Evolutionary conservation across 2,329 filamentous ascomycete species (phyloP).

Genomic region (Fusarium papillatum): DNA sequence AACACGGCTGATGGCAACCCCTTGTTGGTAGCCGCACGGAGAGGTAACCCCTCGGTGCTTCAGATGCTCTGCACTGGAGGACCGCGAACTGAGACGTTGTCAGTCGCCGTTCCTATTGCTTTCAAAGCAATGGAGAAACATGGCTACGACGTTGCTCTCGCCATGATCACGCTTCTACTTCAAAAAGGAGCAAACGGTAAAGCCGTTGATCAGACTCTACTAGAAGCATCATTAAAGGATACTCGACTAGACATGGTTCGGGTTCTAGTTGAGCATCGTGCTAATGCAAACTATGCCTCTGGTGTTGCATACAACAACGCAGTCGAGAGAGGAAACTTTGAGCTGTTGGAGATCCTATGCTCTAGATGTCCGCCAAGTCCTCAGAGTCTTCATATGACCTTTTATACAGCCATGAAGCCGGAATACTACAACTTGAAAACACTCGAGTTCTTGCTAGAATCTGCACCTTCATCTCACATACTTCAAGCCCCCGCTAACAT

Average conservation of each 20-base stretch:
- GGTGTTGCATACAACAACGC: neutral
- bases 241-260: neutral
- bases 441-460: neutral
- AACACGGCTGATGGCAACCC: neutral
- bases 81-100: neutral
- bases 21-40: neutral
- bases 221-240: neutral
- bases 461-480: neutral
- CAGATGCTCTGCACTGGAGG: neutral
- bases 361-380: neutral
- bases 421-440: neutral
- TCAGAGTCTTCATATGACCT: neutral
- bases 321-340: neutral
- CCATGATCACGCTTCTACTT: slow-evolving; percentile 5
- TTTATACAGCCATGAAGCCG: neutral
- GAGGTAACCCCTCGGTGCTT: slow-evolving; percentile 11
- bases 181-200: slow-evolving; percentile 2
- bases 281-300: neutral
- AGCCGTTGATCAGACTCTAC: neutral
- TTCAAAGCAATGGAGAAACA: neutral
- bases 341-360: neutral
- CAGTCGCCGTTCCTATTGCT: slow-evolving; percentile 7
- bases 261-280: neutral
- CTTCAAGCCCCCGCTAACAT: neutral
- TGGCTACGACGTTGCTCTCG: neutral